These are phyloP conservation scores for Boletus sensibilis DNA, from an alignment of 768 basidiomycete species.

Conservation along the genomic window DNA sequence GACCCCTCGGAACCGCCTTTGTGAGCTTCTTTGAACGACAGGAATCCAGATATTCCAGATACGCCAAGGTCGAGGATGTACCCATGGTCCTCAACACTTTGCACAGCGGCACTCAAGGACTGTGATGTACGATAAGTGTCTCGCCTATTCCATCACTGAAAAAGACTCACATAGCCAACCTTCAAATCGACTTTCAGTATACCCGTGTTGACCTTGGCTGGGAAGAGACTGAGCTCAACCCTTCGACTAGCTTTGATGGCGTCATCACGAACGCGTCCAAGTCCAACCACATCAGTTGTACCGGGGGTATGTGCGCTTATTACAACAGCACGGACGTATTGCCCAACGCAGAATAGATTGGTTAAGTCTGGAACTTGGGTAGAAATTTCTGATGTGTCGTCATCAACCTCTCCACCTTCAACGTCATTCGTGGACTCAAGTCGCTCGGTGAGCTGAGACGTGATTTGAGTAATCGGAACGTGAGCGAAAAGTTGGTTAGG, in stretches of 20 bases:
- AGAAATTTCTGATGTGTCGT: constrained; percentile 39
- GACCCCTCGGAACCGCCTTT: constrained; percentile 33
- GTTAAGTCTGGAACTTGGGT: constrained; percentile 61
- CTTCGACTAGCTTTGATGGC: constrained; percentile 65
- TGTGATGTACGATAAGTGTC: constrained; percentile 30
- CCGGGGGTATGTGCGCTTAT: constrained; percentile 67
- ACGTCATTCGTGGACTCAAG: constrained; percentile 63
- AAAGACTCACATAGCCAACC: constrained; percentile 64
- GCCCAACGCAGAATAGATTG: constrained; percentile 78
- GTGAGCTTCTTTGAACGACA: constrained; percentile 72
- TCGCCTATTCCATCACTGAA: neutral
- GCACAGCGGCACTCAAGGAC: constrained; percentile 75
- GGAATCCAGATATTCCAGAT: constrained; percentile 75
- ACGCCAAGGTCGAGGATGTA: constrained; percentile 88
- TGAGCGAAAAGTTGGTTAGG: constrained; percentile 94
- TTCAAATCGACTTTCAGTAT: constrained; percentile 76
- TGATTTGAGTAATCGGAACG: constrained; percentile 91
- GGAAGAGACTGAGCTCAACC: constrained; percentile 82
- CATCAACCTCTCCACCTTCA: constrained; percentile 44
- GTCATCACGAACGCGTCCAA: constrained; percentile 68
- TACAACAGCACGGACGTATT: constrained; percentile 82
- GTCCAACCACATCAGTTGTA: constrained; percentile 52
- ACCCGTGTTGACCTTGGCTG: constrained; percentile 81
- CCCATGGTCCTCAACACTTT: constrained; percentile 91
- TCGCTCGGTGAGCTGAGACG: constrained; percentile 67